Conservation (phyloP, 2,329 filamentous ascomycete genomes). For the Talaromyces sp. region DNA sequence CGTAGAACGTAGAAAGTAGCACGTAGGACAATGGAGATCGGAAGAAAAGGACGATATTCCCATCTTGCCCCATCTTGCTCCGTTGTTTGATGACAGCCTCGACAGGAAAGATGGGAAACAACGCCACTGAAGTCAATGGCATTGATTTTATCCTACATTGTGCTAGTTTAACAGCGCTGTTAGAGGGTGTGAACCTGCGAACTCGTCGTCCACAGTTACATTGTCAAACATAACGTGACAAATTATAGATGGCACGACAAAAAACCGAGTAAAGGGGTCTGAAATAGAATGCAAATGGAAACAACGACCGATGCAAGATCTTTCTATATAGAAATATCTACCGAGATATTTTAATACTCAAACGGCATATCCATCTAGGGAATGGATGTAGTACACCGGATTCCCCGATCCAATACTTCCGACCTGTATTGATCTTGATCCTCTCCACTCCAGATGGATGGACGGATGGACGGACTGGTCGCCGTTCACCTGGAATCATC, state of each 20-base stretch:
- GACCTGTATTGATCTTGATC: background rate
- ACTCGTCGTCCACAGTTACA: constrained; percentile 6
- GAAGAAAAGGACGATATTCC: background rate
- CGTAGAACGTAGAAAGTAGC: background rate
- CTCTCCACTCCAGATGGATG: background rate
- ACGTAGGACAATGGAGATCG: background rate
- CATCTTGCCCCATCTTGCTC: no score
- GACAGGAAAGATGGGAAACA: background rate
- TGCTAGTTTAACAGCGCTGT: background rate
- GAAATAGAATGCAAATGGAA: background rate
- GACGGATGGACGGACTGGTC: background rate
- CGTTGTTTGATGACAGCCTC: background rate
- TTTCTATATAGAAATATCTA: background rate
- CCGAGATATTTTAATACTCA: background rate
- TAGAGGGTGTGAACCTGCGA: background rate
- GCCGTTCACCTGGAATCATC: background rate
- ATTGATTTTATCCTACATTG: background rate
- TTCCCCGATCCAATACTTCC: background rate
- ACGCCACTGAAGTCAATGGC: constrained; percentile 4
- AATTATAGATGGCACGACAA: background rate
- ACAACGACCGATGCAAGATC: background rate
- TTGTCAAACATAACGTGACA: background rate
- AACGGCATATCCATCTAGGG: background rate
- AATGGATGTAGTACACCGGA: constrained; percentile 2
- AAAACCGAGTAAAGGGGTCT: background rate